These are phyloP conservation scores for Backusella australiensis DNA, from an alignment of 192 early-diverging fungal species.

Conservation along the genomic window DNA sequence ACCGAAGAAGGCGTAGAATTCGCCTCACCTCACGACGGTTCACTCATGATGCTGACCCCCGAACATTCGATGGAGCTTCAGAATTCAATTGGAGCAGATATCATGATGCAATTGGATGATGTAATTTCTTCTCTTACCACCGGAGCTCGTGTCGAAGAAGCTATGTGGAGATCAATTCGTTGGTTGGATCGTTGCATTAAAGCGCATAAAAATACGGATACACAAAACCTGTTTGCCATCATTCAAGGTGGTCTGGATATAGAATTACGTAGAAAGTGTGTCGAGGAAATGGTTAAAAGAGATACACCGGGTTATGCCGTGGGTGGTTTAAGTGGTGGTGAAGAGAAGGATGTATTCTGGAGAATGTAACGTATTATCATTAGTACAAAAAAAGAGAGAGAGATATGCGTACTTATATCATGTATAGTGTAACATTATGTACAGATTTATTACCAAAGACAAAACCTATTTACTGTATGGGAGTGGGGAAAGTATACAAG, in stretches of 20 bases:
- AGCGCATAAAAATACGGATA: constrained; percentile 65
- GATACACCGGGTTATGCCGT: constrained; percentile 84
- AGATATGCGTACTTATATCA: not conserved
- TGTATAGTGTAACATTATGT: constrained; percentile 59
- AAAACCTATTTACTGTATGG: constrained; percentile 93
- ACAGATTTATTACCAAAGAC: constrained; percentile 76
- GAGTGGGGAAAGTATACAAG: constrained; percentile 60
- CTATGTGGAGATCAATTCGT: constrained; percentile 85
- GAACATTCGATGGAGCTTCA: constrained; percentile 85
- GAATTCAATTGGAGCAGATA: constrained; percentile 85
- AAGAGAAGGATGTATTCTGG: constrained; percentile 87
- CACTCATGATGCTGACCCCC: constrained; percentile 79
- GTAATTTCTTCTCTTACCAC: constrained; percentile 82
- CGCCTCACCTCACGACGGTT: constrained; percentile 79
- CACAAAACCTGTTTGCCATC: constrained; percentile 87
- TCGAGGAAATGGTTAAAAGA: constrained; percentile 76
- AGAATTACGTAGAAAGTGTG: constrained; percentile 66
- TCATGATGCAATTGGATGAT: constrained; percentile 93
- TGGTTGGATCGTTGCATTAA: constrained; percentile 86
- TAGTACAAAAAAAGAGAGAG: no score
- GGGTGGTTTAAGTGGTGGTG: constrained; percentile 84
- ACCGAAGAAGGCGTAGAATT: constrained; percentile 87
- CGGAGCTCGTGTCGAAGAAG: constrained; percentile 83
- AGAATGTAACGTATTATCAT: constrained; percentile 48
- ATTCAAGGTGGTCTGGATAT: constrained; percentile 82